A percentile compares a stretch with the other conserved stretches of the same genome.
Conservation (phyloP, 768 basidiomycete species). For the Brasilioporus rufonigricans region DNA sequence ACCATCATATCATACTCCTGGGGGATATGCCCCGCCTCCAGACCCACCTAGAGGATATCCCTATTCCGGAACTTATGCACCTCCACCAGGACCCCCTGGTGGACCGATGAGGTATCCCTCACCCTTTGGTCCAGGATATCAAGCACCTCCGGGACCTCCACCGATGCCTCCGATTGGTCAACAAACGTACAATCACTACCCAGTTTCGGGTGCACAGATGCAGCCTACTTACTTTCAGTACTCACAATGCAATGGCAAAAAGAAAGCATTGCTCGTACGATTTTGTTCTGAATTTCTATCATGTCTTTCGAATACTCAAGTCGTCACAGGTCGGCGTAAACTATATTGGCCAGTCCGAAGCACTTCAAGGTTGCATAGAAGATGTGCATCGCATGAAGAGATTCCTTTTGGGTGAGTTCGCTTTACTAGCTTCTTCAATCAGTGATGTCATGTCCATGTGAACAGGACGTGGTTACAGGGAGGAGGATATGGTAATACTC, state of each 20-base stretch:
- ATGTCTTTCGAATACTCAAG: background rate
- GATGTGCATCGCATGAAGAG: conserved; percentile 78
- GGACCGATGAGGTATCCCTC: background rate
- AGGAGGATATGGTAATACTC: conserved; percentile 82
- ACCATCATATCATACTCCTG: conserved; percentile 9
- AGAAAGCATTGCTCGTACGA: conserved; percentile 85
- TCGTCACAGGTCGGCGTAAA: conserved; percentile 78
- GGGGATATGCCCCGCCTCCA: conserved; percentile 23
- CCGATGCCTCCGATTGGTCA: conserved; percentile 52
- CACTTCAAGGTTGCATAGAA: conserved; percentile 86
- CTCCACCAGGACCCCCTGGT: conserved; percentile 19
- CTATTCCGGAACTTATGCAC: conserved; percentile 9
- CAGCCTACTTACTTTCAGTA: conserved; percentile 76
- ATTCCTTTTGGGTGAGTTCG: conserved; percentile 69
- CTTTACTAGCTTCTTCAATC: background rate
- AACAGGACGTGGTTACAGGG: conserved; percentile 51
- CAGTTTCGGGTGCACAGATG: conserved; percentile 43
- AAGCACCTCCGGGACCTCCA: conserved; percentile 36
- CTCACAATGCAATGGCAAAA: conserved; percentile 84
- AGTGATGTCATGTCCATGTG: background rate
- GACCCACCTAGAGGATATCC: conserved; percentile 10
- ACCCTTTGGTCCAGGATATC: conserved; percentile 8
- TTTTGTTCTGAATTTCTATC: background rate
- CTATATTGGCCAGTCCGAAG: conserved; percentile 66
- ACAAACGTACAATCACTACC: conserved; percentile 65